Base-by-base conservation (phyloP, 2,329 filamentous ascomycete species). In the Colletotrichum sidae region DNA sequence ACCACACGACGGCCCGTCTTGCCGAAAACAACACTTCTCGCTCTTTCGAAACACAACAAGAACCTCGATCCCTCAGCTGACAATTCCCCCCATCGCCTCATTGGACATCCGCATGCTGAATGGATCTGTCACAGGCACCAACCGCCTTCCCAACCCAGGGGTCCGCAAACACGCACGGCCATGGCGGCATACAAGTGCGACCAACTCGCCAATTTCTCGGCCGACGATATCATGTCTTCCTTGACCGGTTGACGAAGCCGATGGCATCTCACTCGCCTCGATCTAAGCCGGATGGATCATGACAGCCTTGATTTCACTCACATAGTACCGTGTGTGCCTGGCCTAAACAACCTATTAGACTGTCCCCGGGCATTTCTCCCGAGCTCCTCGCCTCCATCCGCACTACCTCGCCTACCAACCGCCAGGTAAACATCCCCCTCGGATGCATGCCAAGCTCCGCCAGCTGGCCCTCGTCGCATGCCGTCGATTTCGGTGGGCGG, bases 1-100 rank as follows among this genome's bases (percentile, higher is more conserved):
- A 60, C 42, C 54, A 71, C 68, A 70, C 72, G 71, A 72, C 76
- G 76, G 76, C 73, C 76, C 76, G 76, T 71, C 72, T 75, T 68
- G 74, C 76, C 76, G 75, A 69, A 67, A 73, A 67, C 66, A 69
- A 37, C 71, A 58, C 41, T 12, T 38, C 39, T 41, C 45, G 9
- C 49, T 45, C 54, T 47, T 56, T 63, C 52, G 63, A 66, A 63
- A 66, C 63, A 57, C 47, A 37, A 62, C 41, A 57, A 62, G 25
- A 25, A 33, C 58, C 52, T 17, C 63, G 37, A 53, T 62, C 52
- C 17, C 58, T 62, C 62, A 56, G 52, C 58, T 66, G 63, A 63
- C 25, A 33, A 45, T 45, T 35, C 12, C 51, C 33, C 33, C 37
- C 15, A 25, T 35, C 51, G 35, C 44, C 37, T 53, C 25, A 61